Evolutionary conservation across 2,329 filamentous ascomycete species (phyloP).

Genomic region (Hypoxylon sp.): DNA sequence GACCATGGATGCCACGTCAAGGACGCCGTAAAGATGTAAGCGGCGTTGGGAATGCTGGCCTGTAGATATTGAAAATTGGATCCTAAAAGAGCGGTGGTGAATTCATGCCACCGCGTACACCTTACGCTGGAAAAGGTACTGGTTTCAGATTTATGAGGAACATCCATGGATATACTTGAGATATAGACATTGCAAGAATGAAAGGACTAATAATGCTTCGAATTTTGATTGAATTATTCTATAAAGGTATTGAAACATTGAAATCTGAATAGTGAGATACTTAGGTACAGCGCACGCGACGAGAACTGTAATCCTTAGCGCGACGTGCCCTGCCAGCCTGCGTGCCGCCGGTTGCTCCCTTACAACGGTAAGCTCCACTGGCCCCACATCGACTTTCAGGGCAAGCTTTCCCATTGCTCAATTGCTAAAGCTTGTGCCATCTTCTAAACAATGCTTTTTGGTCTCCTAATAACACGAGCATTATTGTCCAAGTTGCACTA

Average conservation of each 20-base stretch:
- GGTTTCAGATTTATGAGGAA: neutral
- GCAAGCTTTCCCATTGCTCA: conserved; percentile 38
- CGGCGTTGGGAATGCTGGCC: neutral
- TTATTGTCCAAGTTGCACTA: conserved; percentile 26
- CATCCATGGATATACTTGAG: neutral
- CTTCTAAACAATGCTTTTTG: conserved; percentile 37
- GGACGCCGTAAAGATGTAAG: conserved; percentile 1
- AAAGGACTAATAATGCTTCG: neutral
- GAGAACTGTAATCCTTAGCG: conserved; percentile 9
- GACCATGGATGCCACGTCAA: conserved; percentile 14
- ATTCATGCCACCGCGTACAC: neutral
- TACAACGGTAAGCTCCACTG: conserved; percentile 34
- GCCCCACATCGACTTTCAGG: conserved; percentile 27
- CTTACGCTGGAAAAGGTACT: neutral
- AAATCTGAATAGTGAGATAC: neutral
- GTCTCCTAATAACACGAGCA: conserved; percentile 29
- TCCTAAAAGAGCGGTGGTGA: conserved; percentile 5
- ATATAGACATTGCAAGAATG: neutral
- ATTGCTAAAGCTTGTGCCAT: conserved; percentile 36
- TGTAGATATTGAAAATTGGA: conserved; percentile 3
- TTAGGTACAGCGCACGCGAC: neutral
- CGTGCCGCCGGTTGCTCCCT: conserved; percentile 41
- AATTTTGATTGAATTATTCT: neutral
- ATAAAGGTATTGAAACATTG: neutral
- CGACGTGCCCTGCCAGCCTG: neutral